phyloP scores from a whole-genome alignment of 2,329 filamentous ascomycete genomes.

The Rhynchosporium agropyri region DNA sequence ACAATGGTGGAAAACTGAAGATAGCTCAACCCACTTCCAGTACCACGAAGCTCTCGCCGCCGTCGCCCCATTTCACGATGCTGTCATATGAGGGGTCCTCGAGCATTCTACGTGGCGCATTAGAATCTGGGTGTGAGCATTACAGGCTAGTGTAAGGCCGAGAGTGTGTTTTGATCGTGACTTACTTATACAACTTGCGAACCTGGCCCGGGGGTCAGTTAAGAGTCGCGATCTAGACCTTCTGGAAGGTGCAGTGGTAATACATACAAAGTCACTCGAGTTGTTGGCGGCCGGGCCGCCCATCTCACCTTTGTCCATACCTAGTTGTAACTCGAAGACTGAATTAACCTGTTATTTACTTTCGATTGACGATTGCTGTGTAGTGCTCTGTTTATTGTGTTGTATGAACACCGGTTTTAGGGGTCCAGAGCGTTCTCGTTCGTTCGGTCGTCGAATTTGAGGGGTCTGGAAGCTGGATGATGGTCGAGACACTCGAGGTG shows the following conservation, averaged over 20 bases:
- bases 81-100: conserved; percentile 91
- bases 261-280: conserved; percentile 92
- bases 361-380: background rate
- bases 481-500: conserved; percentile 5
- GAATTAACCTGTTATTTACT: background rate
- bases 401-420: conserved; percentile 1
- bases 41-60: conserved; percentile 95
- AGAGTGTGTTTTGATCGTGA: conserved; percentile 32
- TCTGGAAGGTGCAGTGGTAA: conserved; percentile 17
- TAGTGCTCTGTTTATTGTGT: background rate
- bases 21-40: conserved; percentile 71
- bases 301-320: conserved; percentile 43
- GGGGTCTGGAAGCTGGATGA: conserved; percentile 6
- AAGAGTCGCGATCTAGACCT: conserved; percentile 1
- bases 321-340: conserved; percentile 3
- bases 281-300: conserved; percentile 61
- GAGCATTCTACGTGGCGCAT: conserved; percentile 71
- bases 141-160: conserved; percentile 37
- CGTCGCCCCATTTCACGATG: conserved; percentile 93
- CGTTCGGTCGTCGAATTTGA: background rate
- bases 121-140: conserved; percentile 33
- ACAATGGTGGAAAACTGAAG: background rate
- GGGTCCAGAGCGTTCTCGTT: conserved; percentile 12
- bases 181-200: conserved; percentile 97
- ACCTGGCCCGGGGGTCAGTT: conserved; percentile 59